Evolutionary conservation across 1,284 basidiomycete species (phyloP), one percentile per base, ranked within the genome.

Genomic region (Boletus sp.): DNA sequence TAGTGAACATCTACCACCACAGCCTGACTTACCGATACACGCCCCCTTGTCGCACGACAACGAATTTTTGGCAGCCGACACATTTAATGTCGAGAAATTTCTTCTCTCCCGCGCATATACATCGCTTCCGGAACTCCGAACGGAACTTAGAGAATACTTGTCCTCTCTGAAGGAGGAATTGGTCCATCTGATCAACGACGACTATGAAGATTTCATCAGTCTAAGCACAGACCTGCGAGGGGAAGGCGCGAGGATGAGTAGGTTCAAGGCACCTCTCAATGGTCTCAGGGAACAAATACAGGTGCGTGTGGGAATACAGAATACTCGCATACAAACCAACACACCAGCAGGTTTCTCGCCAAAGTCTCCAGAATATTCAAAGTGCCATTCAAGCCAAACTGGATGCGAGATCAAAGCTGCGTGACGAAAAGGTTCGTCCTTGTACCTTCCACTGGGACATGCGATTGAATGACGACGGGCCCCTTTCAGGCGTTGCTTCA

Each of bases 151-250:
- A 25, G 84, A 88, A 49, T 97, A 97, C 68, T 76, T 92, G 49
- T 80, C 81, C 1, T 75, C 78, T 13, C 71, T 99, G 57, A 92
- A 94, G 62, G 89, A 94, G 64, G 93, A 96, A 65, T 79, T 99
- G 25, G 91, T 97, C 25, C 84, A 84, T 61, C 82, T 98, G 62
- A 97, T 99, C 68, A 97, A 99, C 66, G 88, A 94, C 61, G 94
- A 98, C 69, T 98, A 98, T 67, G 93, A 94, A 66, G 94, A 94
- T 37, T 98, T 98, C 67, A 96, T 99, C 56, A 92, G 89, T 57
- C 75, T 99, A 20, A 94, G 94, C 55, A 94, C 89, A 2, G 91
- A 94, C 57, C 66, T 96, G 54, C 76, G 83, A 51, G 91, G 88
- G 26, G 93, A 96, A 67, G 90, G 89, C 2, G 73, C 74, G 39